Conservation (phyloP, 176 grass and related monocot genomes). For the barley (Hordeum vulgare) region DNA sequence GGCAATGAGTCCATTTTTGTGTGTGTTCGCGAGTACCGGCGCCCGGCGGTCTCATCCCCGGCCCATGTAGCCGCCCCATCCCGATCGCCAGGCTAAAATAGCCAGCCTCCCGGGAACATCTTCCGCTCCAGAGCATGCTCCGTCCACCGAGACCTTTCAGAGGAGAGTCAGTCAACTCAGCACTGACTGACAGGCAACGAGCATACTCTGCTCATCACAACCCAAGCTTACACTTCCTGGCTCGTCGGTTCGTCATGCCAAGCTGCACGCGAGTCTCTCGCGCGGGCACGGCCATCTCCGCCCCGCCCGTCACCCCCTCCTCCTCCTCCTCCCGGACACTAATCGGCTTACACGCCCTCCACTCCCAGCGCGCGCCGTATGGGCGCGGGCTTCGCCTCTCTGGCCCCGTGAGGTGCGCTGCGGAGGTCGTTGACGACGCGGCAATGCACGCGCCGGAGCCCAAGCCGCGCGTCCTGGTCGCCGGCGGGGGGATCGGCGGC, state of each 20-base stretch:
- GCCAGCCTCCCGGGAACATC: not conserved
- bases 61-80: not conserved
- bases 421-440: not conserved
- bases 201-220: not conserved
- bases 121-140: not conserved
- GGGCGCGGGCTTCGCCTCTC: not conserved
- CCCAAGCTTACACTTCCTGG: not conserved
- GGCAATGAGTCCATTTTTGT: not conserved
- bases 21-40: not conserved
- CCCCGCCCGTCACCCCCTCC: not conserved
- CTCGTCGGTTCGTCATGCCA: no score
- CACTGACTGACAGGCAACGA: not conserved
- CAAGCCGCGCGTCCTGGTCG: slow-evolving; percentile 58
- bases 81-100: not conserved
- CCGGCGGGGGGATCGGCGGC: slow-evolving; percentile 78
- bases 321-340: not conserved
- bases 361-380: not conserved
- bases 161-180: not conserved
- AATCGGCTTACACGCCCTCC: not conserved
- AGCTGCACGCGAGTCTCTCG: not conserved
- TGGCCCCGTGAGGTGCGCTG: not conserved
- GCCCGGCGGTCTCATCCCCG: not conserved
- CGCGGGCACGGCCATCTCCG: not conserved
- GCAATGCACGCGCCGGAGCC: not conserved
- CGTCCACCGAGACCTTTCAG: not conserved